Base-by-base conservation (phyloP, 306 rosid genomes). In the Quercus parvula region DNA sequence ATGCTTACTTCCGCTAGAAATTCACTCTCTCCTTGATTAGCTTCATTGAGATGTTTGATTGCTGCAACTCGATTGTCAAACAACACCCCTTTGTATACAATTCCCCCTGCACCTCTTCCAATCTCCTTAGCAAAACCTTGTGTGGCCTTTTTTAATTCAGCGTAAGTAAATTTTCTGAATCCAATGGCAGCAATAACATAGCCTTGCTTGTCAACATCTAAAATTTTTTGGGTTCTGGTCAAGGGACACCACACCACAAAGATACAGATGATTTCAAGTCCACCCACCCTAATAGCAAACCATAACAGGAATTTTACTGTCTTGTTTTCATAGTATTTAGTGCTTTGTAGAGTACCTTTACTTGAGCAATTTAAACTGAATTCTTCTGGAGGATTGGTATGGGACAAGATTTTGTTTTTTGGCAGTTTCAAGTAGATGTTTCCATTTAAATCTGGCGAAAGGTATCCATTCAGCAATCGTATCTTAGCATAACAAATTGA, bases 81-180 rank as follows among this genome's bases (percentile, higher is more conserved):
- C 7, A 89, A 52, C 11, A 25, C 41, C 2, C 84, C 96, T 83
- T 76, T 89, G 85, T 87, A 89, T 1, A 91, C 94, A 28, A 77
- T 61, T 18, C 92, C 92, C 49, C 85, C 89, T 0, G 87, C 81
- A 9, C 97, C 97, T 77, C 90, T 80, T 10, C 97, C 97, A 41
- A 88, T 76, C 81, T 92, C 94, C 22, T 87, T 75, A 0, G 22
- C 77, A 76, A 92, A 92, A 27, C 83, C 85, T 10, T 56, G 11
- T 0, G 97, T 86, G 0, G 87, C 92, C 49, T 17, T 77, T 49
- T 88, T 90, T 0, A 90, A 86, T 79, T 92, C 91, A 0, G 79
- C 64, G 19, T 88, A 90, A 19, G 84, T 62, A 46, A 84, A 90
- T 54, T 85, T 86, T 41, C 73, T 84, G 73, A 92, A 90, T 2